Evolutionary conservation across 2,329 filamentous ascomycete species (phyloP), one percentile per base, ranked within the genome.

Genomic region (Trichoderma polysporum): DNA sequence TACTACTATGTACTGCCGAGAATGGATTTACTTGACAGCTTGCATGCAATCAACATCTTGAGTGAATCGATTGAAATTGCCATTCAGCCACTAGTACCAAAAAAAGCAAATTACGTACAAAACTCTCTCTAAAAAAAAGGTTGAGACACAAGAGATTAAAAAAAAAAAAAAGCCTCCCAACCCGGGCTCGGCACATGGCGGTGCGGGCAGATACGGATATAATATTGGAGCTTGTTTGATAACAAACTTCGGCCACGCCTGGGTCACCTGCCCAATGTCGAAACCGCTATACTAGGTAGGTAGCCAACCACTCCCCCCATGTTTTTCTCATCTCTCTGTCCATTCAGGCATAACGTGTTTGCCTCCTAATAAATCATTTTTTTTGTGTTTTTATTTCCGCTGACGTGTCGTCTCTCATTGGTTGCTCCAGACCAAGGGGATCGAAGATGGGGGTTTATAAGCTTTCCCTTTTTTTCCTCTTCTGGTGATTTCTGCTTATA

Each of bases 191-290:
- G 61, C 61, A 65, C 47, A 57, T 41, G 52, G 61, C 52, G 49
- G 61, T 37, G 61, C 61, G 61, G 61, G 61, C 61, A 65, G 61
- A 56, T 25, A 65, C 61, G 61, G 37, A 33, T 35, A 17, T n/a
- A 19, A 12, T 10, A 31, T 41, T 31, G 19, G 13, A 50, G 29
- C 45, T 31, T 13, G 49, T 31, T 22, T 35, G 49, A 52, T 52
- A 52, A 39, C 17, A 47, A 54, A 22, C 52, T 54, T 35, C 52
- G 31, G 52, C 47, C 47, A 22, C 33, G 33, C 33, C 47, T 35
- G 52, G n/a, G 52, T 54, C 52, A 54, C 52, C 52, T 54, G 52
- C 29, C 33, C 53, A 13, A 4, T 27, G 22, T 17, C 22, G 13
- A 22, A 10, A 27, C 13, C 6, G 15, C 6, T 22, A 12, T 6